phyloP scores from a whole-genome alignment of 768 basidiomycete genomes.

The Russula emetica region DNA sequence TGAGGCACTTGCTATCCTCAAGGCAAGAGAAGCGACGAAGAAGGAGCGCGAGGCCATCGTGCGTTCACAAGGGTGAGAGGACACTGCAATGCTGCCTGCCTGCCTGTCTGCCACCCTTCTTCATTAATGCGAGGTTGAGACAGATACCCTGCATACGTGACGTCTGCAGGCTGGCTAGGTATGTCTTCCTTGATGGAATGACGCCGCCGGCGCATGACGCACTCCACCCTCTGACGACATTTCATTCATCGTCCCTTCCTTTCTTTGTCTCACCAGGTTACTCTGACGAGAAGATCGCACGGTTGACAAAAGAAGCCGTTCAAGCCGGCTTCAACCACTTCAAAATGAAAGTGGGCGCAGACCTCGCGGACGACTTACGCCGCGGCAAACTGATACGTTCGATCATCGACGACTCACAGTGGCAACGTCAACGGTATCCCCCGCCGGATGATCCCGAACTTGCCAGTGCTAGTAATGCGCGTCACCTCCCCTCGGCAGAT shows the following conservation, averaged over 20 bases:
- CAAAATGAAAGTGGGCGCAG: slow-evolving; percentile 97
- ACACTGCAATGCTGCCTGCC: background rate
- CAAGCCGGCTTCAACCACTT: slow-evolving; percentile 93
- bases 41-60: slow-evolving; percentile 74
- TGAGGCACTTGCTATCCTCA: slow-evolving; percentile 81
- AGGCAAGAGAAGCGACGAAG: slow-evolving; percentile 71
- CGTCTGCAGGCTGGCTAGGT: slow-evolving; percentile 90
- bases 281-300: slow-evolving; percentile 84
- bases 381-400: slow-evolving; percentile 87
- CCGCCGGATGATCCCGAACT: slow-evolving; percentile 58
- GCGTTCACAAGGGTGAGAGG: slow-evolving; percentile 54
- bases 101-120: background rate
- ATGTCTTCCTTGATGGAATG: background rate
- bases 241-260: background rate
- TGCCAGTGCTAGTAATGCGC: slow-evolving; percentile 22
- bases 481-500: slow-evolving; percentile 50
- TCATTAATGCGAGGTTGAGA: background rate
- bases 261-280: slow-evolving; percentile 50
- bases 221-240: background rate
- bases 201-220: background rate
- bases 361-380: slow-evolving; percentile 75
- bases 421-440: slow-evolving; percentile 39
- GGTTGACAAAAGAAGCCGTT: slow-evolving; percentile 83
- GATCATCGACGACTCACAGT: slow-evolving; percentile 89
- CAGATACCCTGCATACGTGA: slow-evolving; percentile 92